A percentile compares a stretch with the other conserved stretches of the same genome.
These are phyloP conservation scores for Russula sp. DNA, from an alignment of 768 basidiomycete species.

Conservation along the genomic window DNA sequence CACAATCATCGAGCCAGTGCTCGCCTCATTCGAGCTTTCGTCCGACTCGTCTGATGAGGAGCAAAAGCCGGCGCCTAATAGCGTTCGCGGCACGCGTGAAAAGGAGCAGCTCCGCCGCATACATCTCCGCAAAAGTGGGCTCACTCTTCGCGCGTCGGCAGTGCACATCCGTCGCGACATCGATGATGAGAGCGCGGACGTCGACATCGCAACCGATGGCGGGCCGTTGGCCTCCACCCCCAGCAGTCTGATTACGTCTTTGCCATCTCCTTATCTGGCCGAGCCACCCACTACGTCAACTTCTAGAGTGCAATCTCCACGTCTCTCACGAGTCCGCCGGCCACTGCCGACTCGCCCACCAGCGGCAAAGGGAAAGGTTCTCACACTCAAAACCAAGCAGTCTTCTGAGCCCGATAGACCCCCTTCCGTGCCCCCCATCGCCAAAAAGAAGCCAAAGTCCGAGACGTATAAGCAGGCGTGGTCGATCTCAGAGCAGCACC, in stretches of 20 bases:
- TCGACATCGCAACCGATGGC: slow-evolving; percentile 41
- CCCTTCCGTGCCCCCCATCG: neutral
- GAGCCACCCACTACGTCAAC: neutral
- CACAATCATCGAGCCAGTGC: slow-evolving; percentile 44
- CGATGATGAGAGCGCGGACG: slow-evolving; percentile 56
- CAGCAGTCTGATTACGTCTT: neutral
- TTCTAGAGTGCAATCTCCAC: neutral
- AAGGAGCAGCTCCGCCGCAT: slow-evolving; percentile 50
- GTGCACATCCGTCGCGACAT: slow-evolving; percentile 52
- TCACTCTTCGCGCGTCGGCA: slow-evolving; percentile 30
- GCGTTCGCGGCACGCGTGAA: slow-evolving; percentile 39
- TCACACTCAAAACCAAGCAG: neutral
- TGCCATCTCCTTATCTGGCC: slow-evolving; percentile 1
- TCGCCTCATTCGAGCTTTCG: slow-evolving; percentile 30
- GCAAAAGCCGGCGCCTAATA: slow-evolving; percentile 37
- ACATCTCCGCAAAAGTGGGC: slow-evolving; percentile 40
- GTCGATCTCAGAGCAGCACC: slow-evolving; percentile 69
- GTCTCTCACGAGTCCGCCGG: slow-evolving; percentile 9
- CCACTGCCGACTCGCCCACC: neutral
- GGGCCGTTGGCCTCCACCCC: neutral
- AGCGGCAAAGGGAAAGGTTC: slow-evolving; percentile 14
- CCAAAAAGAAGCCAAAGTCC: slow-evolving; percentile 39
- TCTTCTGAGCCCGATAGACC: neutral
- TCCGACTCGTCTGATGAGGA: slow-evolving; percentile 38
- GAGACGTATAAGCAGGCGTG: slow-evolving; percentile 84